Conservation (phyloP, 2,329 filamentous ascomycete species). For the Colletotrichum liaoningense region DNA sequence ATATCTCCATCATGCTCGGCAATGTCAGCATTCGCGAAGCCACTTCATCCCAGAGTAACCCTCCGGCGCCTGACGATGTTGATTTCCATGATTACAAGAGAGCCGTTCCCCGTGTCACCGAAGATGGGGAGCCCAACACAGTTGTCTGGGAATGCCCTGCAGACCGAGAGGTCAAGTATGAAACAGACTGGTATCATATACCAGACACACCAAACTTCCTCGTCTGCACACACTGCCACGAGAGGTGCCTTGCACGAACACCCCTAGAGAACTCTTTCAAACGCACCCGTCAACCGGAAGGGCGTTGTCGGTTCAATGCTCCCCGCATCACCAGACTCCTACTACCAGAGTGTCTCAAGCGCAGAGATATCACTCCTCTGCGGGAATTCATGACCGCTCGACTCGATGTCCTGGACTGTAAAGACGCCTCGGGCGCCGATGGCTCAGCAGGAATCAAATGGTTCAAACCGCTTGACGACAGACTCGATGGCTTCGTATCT, state of each 20-base stretch:
- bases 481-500: constrained; percentile 20
- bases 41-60: not conserved
- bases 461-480: constrained; percentile 24
- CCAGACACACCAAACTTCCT: constrained; percentile 43
- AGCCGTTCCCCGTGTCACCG: not conserved
- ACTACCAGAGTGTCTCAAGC: constrained; percentile 45
- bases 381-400: constrained; percentile 44
- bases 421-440: constrained; percentile 36
- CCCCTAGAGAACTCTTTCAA: constrained; percentile 45
- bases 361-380: constrained; percentile 40
- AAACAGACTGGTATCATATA: constrained; percentile 46
- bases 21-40: not conserved
- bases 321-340: constrained; percentile 48
- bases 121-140: constrained; percentile 39
- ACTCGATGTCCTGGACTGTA: constrained; percentile 43
- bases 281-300: constrained; percentile 36
- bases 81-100: constrained; percentile 16
- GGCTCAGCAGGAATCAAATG: constrained; percentile 45
- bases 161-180: constrained; percentile 42
- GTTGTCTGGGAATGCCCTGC: constrained; percentile 44
- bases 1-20: not conserved
- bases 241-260: constrained; percentile 48
- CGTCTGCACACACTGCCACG: constrained; percentile 55
- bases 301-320: constrained; percentile 45
- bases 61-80: not conserved